Base-by-base conservation (phyloP, 1,284 basidiomycete species). In the Afroboletus lepidellus region DNA sequence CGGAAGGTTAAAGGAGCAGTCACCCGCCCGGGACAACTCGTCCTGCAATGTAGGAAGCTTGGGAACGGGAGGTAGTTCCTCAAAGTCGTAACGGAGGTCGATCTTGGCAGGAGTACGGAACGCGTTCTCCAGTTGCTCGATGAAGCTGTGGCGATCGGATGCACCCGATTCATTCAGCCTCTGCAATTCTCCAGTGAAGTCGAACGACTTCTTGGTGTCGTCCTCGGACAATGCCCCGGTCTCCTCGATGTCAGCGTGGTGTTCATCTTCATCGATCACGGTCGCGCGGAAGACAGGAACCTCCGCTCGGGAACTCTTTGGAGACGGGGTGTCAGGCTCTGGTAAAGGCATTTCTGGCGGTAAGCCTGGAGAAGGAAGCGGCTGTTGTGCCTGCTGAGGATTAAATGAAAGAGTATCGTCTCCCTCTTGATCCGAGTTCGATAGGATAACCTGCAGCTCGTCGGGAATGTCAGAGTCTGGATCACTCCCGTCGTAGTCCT, bases 111-210 rank as follows among this genome's bases (percentile, higher is more conserved):
- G 87, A 0, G 87, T 87, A 52, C 79, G 77, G 74, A 91, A 91
- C 0, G 88, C 88, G 45, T 77, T 83, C 70, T 90, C 89, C 11
- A 91, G 71, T 65, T 90, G 86, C 65, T 91, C 89, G 4, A 94
- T 83, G 62, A 94, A 94, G 66, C 89, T 92, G 7, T 72, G 74
- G 5, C 89, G 72, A 60, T 88, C 81, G 0, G 83, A 83, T 3
- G 66, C 83, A 24, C 87, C 86, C 7, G 80, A 83, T 60, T 85
- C 82, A 51, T 85, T 85, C 39, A 94, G 77, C 57, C 75, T 81
- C 64, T 79, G 74, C 45, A 91, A 73, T 67, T 93, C 92, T 21
- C 82, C 85, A 0, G 91, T 93, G 62, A 94, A 94, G 65, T 94
- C 91, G 58, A 94, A 94, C 1, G 86, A 89, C 60, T 80, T 83